Base-by-base conservation (phyloP, 2,329 filamentous ascomycete species). In the Fusarium sp. region DNA sequence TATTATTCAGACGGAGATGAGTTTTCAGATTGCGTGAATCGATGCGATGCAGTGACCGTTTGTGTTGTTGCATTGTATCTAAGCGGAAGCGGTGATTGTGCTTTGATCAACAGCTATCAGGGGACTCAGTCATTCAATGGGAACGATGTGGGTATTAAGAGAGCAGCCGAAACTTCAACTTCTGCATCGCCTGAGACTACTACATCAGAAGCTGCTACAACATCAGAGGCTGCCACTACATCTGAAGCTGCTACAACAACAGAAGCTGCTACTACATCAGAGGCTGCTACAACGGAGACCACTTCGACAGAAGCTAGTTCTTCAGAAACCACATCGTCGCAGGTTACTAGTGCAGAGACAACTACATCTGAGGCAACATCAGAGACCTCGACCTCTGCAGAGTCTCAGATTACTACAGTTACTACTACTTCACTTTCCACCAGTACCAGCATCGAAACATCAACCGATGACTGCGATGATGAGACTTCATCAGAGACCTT, bases 241-340 rank as follows among this genome's bases (percentile, higher is more conserved):
- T n/a, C 41, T 7, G n/a, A 44, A 15, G 42, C 42, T 9, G 18
- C 5, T 7, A 45, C 17, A 9, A 26, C 42, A 6, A n/a, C 39
- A 4, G 39, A n/a, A 0, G 17, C 24, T 8, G 4, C 17, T 0
- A 26, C 44, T 6, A 20, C 44, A 3, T 12, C 24, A 1, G 42
- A 26, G 0, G 24, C 42, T 13, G 13, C 8, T 14, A 26, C 44
- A 7, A 35, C 32, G 32, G 35, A 36, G 35, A 36, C 35, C 17
- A 36, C 15, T 18, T 36, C 35, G 35, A 36, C 35, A 36, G 35
- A 36, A 36, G 35, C 35, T 36, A 35, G 6, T 35, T 35, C 32
- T 35, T 35, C 35, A 5, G 35, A 36, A 36, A 9, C 35, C 9
- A 36, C 35, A 36, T 18, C 35, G 15, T 18, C 17, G 17, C 15